These are phyloP conservation scores for Asterophora parasitica DNA, from an alignment of 768 basidiomycete genomes.

Conservation along the genomic window DNA sequence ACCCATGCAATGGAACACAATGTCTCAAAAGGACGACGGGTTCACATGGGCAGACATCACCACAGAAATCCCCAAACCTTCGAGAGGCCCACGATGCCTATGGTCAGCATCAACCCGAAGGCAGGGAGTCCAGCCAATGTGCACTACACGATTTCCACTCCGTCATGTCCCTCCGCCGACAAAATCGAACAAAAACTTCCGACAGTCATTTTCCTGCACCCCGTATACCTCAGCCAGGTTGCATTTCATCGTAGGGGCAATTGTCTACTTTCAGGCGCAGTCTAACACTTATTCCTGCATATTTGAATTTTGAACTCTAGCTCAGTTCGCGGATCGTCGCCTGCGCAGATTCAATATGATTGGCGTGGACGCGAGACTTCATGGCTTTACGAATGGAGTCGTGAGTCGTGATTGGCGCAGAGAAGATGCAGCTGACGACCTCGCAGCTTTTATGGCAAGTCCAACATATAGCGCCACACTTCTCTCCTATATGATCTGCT, in stretches of 20 bases:
- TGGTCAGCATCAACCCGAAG: slow-evolving; percentile 24
- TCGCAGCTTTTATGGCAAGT: slow-evolving; percentile 26
- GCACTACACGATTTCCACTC: no score
- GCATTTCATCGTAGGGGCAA: slow-evolving; percentile 27
- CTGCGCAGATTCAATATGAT: slow-evolving; percentile 35
- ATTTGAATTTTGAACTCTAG: slow-evolving; percentile 20
- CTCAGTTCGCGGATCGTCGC: slow-evolving; percentile 26
- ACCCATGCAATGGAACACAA: no score
- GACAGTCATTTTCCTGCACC: slow-evolving; percentile 32
- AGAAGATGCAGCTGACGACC: slow-evolving; percentile 29
- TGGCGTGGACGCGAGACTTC: slow-evolving; percentile 27
- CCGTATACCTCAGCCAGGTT: slow-evolving; percentile 28
- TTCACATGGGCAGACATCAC: no score
- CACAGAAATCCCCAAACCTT: no score
- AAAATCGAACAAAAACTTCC: slow-evolving; percentile 27
- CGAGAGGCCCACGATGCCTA: slow-evolving; percentile 22
- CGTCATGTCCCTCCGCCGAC: no score
- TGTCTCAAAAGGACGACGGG: no score
- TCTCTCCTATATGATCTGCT: neutral
- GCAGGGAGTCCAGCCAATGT: no score
- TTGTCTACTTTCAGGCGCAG: neutral
- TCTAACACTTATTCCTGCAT: neutral
- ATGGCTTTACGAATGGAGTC: slow-evolving; percentile 28
- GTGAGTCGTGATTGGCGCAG: no score
- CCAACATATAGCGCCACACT: neutral